These are phyloP conservation scores for Mortierella alpina DNA, from an alignment of 192 early-diverging fungal genomes.

Conservation along the genomic window DNA sequence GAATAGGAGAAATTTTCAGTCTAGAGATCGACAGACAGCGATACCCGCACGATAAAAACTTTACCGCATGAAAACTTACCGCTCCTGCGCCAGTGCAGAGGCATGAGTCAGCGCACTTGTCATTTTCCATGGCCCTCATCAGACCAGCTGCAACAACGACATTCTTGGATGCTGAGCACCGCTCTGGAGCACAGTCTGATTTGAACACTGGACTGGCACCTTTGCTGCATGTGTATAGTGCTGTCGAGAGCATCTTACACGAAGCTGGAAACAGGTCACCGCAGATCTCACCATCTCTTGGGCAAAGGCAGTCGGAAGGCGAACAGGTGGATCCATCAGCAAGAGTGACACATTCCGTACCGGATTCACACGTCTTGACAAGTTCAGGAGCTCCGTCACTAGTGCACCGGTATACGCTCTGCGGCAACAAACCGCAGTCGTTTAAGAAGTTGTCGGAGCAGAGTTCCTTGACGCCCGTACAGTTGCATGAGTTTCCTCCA, in stretches of 20 bases:
- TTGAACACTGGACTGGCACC: neutral
- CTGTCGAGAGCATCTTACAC: neutral
- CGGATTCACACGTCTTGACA: slow-evolving; percentile 2
- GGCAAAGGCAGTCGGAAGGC: slow-evolving; percentile 2
- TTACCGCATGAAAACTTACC: neutral
- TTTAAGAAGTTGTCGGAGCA: slow-evolving; percentile 1
- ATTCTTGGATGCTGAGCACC: neutral
- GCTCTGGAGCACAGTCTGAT: neutral
- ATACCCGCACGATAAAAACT: neutral
- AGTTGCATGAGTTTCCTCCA: slow-evolving; percentile 1
- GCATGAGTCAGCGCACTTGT: neutral
- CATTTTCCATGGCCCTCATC: neutral
- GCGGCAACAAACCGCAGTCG: neutral
- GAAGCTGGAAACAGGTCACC: slow-evolving; percentile 5
- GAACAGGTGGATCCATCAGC: slow-evolving; percentile 1
- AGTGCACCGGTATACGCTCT: slow-evolving; percentile 10
- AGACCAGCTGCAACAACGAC: neutral
- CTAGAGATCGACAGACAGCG: neutral
- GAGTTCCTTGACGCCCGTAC: slow-evolving; percentile 1
- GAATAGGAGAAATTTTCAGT: too few relatives aligned
- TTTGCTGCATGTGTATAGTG: neutral
- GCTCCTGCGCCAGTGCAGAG: neutral
- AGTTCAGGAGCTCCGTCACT: neutral
- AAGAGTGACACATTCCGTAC: neutral
- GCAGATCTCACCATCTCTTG: neutral